phyloP scores from a whole-genome alignment of 805 yeast genomes.

The Zygotorulaspora florentina region DNA sequence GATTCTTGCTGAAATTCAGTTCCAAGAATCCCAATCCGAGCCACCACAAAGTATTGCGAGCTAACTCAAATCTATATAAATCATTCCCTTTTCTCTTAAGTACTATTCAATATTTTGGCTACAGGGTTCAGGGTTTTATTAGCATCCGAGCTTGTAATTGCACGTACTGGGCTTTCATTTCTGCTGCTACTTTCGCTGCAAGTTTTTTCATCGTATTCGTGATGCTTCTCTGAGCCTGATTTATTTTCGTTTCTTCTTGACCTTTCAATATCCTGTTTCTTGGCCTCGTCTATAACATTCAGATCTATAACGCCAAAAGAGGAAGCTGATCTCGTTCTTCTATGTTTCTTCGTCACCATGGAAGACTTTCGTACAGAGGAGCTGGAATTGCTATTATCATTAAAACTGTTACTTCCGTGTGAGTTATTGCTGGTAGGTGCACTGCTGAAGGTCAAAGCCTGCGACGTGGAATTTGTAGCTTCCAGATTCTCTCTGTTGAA shows the following conservation, averaged over 20 bases:
- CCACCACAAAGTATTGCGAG: neutral
- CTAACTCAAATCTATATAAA: neutral
- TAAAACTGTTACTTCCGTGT: neutral
- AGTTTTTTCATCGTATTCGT: slow-evolving; percentile 26
- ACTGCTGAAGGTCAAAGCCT: neutral
- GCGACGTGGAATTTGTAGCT: neutral
- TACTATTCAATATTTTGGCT: slow-evolving; percentile 13
- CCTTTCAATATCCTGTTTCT: slow-evolving; percentile 8
- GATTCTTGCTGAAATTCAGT: slow-evolving; percentile 50
- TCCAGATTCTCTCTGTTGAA: slow-evolving; percentile 11
- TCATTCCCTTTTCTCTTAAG: neutral
- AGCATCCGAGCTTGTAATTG: neutral
- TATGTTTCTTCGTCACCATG: slow-evolving; percentile 22
- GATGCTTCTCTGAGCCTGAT: slow-evolving; percentile 10
- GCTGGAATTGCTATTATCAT: neutral
- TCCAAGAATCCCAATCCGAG: slow-evolving; percentile 15
- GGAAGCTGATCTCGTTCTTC: slow-evolving; percentile 27
- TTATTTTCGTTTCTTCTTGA: slow-evolving; percentile 5
- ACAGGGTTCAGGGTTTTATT: slow-evolving; percentile 10
- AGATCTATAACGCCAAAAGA: slow-evolving; percentile 33
- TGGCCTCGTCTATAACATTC: slow-evolving; percentile 23
- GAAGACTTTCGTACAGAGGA: slow-evolving; percentile 6
- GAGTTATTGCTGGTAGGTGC: neutral
- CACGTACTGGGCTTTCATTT: slow-evolving; percentile 19
- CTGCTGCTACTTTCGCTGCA: slow-evolving; percentile 33